phyloP scores from a whole-genome alignment of 805 yeast genomes.

The Pichia thaimueangensis region DNA sequence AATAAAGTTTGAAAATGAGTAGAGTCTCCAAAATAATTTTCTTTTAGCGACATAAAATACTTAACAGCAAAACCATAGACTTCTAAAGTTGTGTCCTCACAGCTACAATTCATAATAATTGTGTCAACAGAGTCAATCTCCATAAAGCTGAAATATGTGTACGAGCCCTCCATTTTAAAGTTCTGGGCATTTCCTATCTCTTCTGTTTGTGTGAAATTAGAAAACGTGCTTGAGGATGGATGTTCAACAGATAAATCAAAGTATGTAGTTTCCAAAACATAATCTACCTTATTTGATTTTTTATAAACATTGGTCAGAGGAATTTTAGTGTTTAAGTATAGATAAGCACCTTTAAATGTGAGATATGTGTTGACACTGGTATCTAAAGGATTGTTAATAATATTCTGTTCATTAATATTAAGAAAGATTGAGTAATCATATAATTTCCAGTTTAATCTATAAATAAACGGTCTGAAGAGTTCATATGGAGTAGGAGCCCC shows the following conservation, averaged over 20 bases:
- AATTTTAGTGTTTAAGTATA: slow-evolving; percentile 41
- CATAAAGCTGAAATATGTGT: slow-evolving; percentile 50
- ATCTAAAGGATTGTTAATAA: slow-evolving; percentile 84
- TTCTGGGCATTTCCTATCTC: slow-evolving; percentile 63
- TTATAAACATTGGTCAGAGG: slow-evolving; percentile 55
- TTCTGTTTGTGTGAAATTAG: slow-evolving; percentile 57
- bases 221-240: slow-evolving; percentile 89
- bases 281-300: slow-evolving; percentile 47
- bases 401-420: slow-evolving; percentile 82
- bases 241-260: slow-evolving; percentile 62
- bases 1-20: slow-evolving; percentile 81
- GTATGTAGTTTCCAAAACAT: slow-evolving; percentile 45
- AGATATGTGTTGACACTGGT: slow-evolving; percentile 72
- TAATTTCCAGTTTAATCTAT: slow-evolving; percentile 55
- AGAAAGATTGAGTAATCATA: slow-evolving; percentile 52
- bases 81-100: slow-evolving; percentile 60
- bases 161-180: slow-evolving; percentile 58
- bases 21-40: slow-evolving; percentile 86
- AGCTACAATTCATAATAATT: slow-evolving; percentile 55
- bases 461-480: slow-evolving; percentile 64
- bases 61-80: slow-evolving; percentile 75
- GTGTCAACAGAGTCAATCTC: slow-evolving; percentile 68
- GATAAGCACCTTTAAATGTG: slow-evolving; percentile 59
- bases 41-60: slow-evolving; percentile 68
- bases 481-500: slow-evolving; percentile 72